Percentiles rank a stretch among this genome's conserved stretches.
Evolutionary conservation across 2,329 filamentous ascomycete species (phyloP).

Genomic region (Sporothrix inflata): DNA sequence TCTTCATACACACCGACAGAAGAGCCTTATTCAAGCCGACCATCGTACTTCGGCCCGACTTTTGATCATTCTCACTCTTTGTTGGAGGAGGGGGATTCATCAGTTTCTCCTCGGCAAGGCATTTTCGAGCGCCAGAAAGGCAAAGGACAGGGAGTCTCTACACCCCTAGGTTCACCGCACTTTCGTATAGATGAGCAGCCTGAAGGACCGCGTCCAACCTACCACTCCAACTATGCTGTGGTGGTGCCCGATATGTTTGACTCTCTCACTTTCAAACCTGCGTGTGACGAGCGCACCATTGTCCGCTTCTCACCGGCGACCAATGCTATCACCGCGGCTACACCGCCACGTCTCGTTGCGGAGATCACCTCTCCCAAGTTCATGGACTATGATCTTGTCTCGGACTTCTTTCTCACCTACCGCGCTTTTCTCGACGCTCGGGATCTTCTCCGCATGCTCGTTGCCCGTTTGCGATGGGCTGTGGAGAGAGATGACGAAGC

Average conservation of each 20-base stretch:
- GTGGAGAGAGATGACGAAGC: slow-evolving; percentile 77
- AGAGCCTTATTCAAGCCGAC: slow-evolving; percentile 64
- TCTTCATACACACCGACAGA: slow-evolving; percentile 81
- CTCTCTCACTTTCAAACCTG: slow-evolving; percentile 73
- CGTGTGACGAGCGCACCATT: slow-evolving; percentile 75
- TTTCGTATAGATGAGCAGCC: slow-evolving; percentile 39
- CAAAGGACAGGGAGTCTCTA: not conserved
- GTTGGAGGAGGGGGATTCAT: slow-evolving; percentile 38
- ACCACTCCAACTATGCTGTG: slow-evolving; percentile 52
- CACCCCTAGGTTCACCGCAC: slow-evolving; percentile 39
- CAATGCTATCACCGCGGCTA: slow-evolving; percentile 83
- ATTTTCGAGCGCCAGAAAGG: slow-evolving; percentile 18
- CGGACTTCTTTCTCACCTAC: slow-evolving; percentile 97
- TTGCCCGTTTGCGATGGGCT: slow-evolving; percentile 86
- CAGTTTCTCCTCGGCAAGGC: slow-evolving; percentile 26
- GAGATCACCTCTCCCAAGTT: slow-evolving; percentile 97
- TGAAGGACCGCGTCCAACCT: slow-evolving; percentile 35
- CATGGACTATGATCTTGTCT: slow-evolving; percentile 94
- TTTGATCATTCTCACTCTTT: slow-evolving; percentile 43
- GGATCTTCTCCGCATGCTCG: slow-evolving; percentile 79
- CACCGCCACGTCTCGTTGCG: slow-evolving; percentile 85
- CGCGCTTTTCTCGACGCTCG: slow-evolving; percentile 79
- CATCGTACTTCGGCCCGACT: slow-evolving; percentile 42
- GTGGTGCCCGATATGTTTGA: slow-evolving; percentile 83
- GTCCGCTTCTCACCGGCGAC: slow-evolving; percentile 77